Percentiles rank a stretch among this genome's conserved stretches.
Conservation (phyloP, 2,329 filamentous ascomycete genomes). For the Plectosphaerella sp. region DNA sequence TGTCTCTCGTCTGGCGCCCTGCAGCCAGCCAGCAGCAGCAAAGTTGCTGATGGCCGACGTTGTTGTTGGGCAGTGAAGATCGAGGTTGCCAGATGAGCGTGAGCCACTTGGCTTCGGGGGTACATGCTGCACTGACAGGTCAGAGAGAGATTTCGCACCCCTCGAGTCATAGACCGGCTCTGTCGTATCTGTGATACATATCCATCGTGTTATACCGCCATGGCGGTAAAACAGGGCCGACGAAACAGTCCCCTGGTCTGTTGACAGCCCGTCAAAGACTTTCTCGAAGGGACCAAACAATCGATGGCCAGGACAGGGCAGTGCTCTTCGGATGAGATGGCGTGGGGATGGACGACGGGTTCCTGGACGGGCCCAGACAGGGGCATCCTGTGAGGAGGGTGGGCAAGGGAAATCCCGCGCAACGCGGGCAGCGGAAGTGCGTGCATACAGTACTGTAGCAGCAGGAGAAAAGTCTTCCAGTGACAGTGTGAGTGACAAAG, state of each 20-base stretch:
- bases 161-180: too few species aligned
- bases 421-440: not conserved
- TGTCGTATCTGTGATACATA: too few species aligned
- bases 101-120: not conserved
- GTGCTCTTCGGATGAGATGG: too few species aligned
- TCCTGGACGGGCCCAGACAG: not conserved
- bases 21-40: not conserved
- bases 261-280: too few species aligned
- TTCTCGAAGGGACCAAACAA: too few species aligned
- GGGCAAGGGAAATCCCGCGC: slow-evolving; percentile 1
- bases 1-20: not conserved
- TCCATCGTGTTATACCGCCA: too few species aligned
- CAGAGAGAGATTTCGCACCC: too few species aligned
- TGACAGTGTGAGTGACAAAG: too few species aligned
- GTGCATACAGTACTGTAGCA: not conserved
- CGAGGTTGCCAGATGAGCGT: not conserved
- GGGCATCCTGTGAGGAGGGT: slow-evolving; percentile 1
- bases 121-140: not conserved
- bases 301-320: too few species aligned
- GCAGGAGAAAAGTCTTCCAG: not conserved
- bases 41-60: not conserved
- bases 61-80: not conserved
- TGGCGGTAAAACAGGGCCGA: too few species aligned
- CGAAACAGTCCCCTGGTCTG: too few species aligned
- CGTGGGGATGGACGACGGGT: not conserved